Conservation (phyloP, 2,329 filamentous ascomycete genomes). For the Biscogniauxia mediterranea region DNA sequence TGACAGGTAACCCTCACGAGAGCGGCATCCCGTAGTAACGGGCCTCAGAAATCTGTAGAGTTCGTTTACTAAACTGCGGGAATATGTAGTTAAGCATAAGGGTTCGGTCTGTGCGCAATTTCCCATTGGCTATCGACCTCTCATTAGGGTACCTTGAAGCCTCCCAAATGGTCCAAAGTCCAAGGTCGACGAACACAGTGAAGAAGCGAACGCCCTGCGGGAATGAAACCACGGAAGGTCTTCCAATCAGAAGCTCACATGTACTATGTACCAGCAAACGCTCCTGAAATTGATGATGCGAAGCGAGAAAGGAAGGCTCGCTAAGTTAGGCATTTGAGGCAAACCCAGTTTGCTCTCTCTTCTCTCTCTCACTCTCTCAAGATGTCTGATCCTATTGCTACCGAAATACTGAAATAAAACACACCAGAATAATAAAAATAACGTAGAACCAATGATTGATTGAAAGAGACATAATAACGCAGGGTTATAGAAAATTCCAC, state of each 20-base stretch:
- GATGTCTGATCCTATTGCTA: too few relatives aligned
- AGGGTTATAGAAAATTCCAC: not conserved
- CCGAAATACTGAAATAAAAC: too few relatives aligned
- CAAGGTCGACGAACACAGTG: not conserved
- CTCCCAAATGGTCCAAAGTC: not conserved
- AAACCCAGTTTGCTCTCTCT: too few relatives aligned
- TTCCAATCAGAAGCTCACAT: conserved; percentile 5
- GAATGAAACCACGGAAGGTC: conserved; percentile 9
- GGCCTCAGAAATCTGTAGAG: not conserved
- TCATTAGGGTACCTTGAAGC: not conserved
- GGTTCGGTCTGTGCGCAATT: not conserved
- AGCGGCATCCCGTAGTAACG: too few relatives aligned
- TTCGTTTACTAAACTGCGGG: not conserved
- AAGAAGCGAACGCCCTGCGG: conserved; percentile 8
- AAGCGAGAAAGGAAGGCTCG: not conserved
- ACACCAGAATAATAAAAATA: too few relatives aligned
- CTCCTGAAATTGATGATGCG: not conserved
- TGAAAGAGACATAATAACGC: too few relatives aligned
- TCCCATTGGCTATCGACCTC: not conserved
- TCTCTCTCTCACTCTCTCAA: too few relatives aligned
- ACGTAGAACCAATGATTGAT: too few relatives aligned
- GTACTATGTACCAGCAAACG: not conserved
- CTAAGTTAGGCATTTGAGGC: too few relatives aligned
- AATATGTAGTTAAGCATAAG: not conserved
- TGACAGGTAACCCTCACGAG: too few relatives aligned